A percentile compares a stretch with the other conserved stretches of the same genome.
Evolutionary conservation across 495 filamentous ascomycete genomes (phyloP).

Genomic region (Margaritispora aquatica): DNA sequence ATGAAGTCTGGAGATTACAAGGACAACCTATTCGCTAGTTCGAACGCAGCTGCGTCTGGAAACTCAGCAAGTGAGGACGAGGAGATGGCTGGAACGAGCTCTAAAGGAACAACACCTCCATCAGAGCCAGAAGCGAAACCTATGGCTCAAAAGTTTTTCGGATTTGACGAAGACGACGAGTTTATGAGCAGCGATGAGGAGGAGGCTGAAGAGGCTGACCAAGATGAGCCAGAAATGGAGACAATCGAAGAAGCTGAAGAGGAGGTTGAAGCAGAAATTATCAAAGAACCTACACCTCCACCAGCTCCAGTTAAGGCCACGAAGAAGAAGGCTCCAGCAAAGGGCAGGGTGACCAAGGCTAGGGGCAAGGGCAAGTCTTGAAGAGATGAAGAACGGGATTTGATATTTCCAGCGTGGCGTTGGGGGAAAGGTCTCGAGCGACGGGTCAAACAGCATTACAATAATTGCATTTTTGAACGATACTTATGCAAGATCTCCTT

Average conservation of each 20-base stretch:
- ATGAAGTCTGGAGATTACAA: constrained; percentile 61
- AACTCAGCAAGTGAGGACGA: constrained; percentile 43
- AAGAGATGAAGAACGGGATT: not conserved
- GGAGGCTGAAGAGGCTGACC: constrained; percentile 39
- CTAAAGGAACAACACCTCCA: constrained; percentile 28
- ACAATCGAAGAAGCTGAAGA: constrained; percentile 36
- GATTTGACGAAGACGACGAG: constrained; percentile 89
- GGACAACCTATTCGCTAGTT: constrained; percentile 44
- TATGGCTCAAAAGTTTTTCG: constrained; percentile 56
- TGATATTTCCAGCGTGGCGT: constrained; percentile 10
- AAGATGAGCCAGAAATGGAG: constrained; percentile 21
- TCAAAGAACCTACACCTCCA: constrained; percentile 20
- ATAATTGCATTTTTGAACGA: not conserved
- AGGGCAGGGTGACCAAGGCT: constrained; percentile 19
- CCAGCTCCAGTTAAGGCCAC: constrained; percentile 17
- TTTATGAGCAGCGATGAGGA: constrained; percentile 78
- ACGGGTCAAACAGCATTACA: not conserved
- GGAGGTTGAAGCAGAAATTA: constrained; percentile 16
- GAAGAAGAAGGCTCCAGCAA: constrained; percentile 17
- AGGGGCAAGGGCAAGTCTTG: constrained; percentile 21
- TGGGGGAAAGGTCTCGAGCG: not conserved
- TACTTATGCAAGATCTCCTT: not conserved
- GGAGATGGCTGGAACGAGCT: constrained; percentile 28
- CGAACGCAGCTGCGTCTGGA: constrained; percentile 21
- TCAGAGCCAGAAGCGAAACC: constrained; percentile 38